These are phyloP conservation scores for Hanseniaspora thailandica DNA, from an alignment of 805 yeast genomes.

Conservation along the genomic window DNA sequence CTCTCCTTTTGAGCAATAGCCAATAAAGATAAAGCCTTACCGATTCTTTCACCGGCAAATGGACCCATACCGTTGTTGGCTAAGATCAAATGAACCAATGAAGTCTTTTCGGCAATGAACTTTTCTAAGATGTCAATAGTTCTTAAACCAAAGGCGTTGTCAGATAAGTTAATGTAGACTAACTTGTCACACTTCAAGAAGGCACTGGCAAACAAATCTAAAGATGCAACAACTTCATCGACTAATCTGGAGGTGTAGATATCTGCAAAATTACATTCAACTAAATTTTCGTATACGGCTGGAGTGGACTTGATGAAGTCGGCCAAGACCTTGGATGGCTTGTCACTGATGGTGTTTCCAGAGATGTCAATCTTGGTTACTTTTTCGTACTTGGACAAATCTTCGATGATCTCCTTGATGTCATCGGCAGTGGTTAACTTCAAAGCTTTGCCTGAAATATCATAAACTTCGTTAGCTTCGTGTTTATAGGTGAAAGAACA, in stretches of 20 bases:
- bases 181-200: slow-evolving; percentile 57
- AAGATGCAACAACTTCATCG: slow-evolving; percentile 82
- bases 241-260: slow-evolving; percentile 89
- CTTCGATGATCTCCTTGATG: slow-evolving; percentile 56
- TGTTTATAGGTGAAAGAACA: slow-evolving; percentile 33
- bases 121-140: slow-evolving; percentile 81
- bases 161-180: slow-evolving; percentile 69
- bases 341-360: slow-evolving; percentile 92
- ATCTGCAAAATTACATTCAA: slow-evolving; percentile 76
- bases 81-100: slow-evolving; percentile 73
- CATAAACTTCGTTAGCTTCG: slow-evolving; percentile 38
- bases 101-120: slow-evolving; percentile 60
- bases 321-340: slow-evolving; percentile 66
- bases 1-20: slow-evolving; percentile 46
- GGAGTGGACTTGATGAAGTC: slow-evolving; percentile 35
- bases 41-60: slow-evolving; percentile 89
- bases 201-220: slow-evolving; percentile 61
- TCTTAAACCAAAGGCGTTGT: slow-evolving; percentile 93
- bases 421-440: slow-evolving; percentile 66
- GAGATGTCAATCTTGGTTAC: slow-evolving; percentile 59
- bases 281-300: slow-evolving; percentile 35
- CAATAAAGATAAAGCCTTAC: slow-evolving; percentile 65
- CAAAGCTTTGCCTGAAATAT: slow-evolving; percentile 61
- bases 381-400: slow-evolving; percentile 33
- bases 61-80: slow-evolving; percentile 99